A percentile compares a stretch with the other conserved stretches of the same genome.
Evolutionary conservation across 2,329 filamentous ascomycete species (phyloP).

Genomic region (Thyridium curvatum): DNA sequence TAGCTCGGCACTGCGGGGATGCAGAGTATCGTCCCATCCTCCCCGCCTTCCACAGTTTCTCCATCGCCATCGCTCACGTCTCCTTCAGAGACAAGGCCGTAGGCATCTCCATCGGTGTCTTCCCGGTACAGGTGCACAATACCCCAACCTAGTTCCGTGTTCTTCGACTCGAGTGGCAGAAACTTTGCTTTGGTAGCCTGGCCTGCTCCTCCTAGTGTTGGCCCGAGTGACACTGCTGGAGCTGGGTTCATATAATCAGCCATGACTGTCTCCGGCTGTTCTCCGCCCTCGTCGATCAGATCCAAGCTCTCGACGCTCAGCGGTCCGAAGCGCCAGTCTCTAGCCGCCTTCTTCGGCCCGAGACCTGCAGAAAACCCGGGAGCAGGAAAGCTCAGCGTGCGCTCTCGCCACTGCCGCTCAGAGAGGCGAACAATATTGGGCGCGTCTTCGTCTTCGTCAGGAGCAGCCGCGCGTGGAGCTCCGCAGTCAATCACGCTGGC

Average conservation of each 20-base stretch:
- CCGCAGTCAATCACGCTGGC: slow-evolving; percentile 44
- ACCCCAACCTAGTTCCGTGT: slow-evolving; percentile 82
- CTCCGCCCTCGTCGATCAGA: slow-evolving; percentile 33
- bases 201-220: slow-evolving; percentile 52
- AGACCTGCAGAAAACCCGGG: slow-evolving; percentile 37
- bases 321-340: slow-evolving; percentile 77
- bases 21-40: slow-evolving; percentile 80
- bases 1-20: slow-evolving; percentile 94
- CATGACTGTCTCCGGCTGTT: neutral
- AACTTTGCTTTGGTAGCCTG: slow-evolving; percentile 79
- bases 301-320: slow-evolving; percentile 78
- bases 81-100: too few species aligned
- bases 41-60: slow-evolving; percentile 24
- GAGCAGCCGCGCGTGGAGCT: slow-evolving; percentile 24
- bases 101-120: slow-evolving; percentile 4
- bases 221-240: slow-evolving; percentile 37
- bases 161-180: slow-evolving; percentile 61
- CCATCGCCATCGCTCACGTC: slow-evolving; percentile 7
- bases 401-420: slow-evolving; percentile 32
- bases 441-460: slow-evolving; percentile 15
- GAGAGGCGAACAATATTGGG: slow-evolving; percentile 30
- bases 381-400: slow-evolving; percentile 33
- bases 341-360: slow-evolving; percentile 39
- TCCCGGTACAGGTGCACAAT: slow-evolving; percentile 93
- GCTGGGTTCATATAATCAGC: slow-evolving; percentile 19